Base-by-base conservation (phyloP, 2,329 filamentous ascomycete genomes). In the Alternaria burnsii region DNA sequence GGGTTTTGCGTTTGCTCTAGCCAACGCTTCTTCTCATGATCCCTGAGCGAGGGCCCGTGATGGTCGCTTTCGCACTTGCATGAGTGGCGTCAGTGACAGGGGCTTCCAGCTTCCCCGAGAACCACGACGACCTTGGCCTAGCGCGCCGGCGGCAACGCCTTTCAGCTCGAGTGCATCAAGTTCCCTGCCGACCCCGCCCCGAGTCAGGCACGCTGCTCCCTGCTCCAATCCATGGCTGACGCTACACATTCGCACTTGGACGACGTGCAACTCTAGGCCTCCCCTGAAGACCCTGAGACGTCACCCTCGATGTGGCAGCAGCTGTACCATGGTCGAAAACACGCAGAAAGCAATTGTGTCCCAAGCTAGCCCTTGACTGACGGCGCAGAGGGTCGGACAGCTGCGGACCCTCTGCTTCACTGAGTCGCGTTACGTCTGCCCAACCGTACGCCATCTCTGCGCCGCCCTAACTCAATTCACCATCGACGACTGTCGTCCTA, bases 1-100 rank as follows among this genome's bases (percentile, higher is more conserved):
- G 66, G 69, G 68, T 70, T 71, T 71, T 70, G 65, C 65, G 63
- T 67, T 70, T 67, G 58, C 56, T 59, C 57, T 62, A 62, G 62
- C 48, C 58, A 53, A 62, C 55, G 58, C 28, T 58, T 58, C 53
- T 48, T 52, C 53, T 36, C 47, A 30, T 46, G 18, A 60, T 58
- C 58, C 58, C 47, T 57, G 58, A 36, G 26, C 14, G 24, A 22
- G 41, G 59, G 55, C 59, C 59, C 50, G 55, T 58, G 55, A 58
- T 59, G 60, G 60, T 47, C 56, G 42, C 43, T 32, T 55, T 51
- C 20, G 51, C 57, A 48, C 59, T 60, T 59, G 59, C 55, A 62
- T 54, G 46, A 52, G 58, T 61, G 54, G 58, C 58, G 58, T 61
- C 48, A 60, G 61, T 65, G 65, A 68, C 68, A 65, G 67, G 59